These are phyloP conservation scores for Macadamia integrifolia DNA, from an alignment of 164 flowering plant genomes.

Conservation along the genomic window DNA sequence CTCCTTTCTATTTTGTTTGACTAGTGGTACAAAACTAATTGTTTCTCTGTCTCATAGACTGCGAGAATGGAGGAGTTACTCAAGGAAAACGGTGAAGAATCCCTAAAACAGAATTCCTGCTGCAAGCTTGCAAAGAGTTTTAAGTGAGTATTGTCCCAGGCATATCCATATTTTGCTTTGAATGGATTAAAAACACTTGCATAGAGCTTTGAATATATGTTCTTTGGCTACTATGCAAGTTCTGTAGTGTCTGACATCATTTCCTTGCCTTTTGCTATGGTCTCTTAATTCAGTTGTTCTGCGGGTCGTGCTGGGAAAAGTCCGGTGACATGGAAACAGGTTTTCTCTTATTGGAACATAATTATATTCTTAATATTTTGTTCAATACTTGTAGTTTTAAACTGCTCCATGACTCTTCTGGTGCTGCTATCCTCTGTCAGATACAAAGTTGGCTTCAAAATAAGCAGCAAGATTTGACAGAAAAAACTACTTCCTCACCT, in stretches of 20 bases:
- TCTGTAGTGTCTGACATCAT: constrained; percentile 1
- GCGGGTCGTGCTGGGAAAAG: constrained; percentile 66
- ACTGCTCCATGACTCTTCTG: not conserved
- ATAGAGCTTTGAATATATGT: not conserved
- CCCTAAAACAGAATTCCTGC: constrained; percentile 28
- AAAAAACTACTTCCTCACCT: constrained; percentile 19
- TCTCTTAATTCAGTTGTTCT: constrained; percentile 38
- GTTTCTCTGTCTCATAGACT: constrained; percentile 23
- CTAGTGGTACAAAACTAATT: not conserved
- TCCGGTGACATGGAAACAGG: constrained; percentile 56
- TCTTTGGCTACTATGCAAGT: not conserved
- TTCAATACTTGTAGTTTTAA: not conserved
- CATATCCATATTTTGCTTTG: not conserved
- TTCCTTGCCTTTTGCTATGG: constrained; percentile 6
- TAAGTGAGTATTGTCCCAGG: constrained; percentile 33
- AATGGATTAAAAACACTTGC: not conserved
- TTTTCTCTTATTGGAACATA: constrained; percentile 6
- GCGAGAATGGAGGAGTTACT: constrained; percentile 53
- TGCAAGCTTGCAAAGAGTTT: constrained; percentile 46
- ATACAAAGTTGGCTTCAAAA: constrained; percentile 53
- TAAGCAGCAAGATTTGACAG: constrained; percentile 20
- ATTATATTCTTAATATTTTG: not conserved
- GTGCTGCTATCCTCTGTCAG: constrained; percentile 23
- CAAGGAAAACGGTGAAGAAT: constrained; percentile 24
- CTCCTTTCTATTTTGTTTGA: not conserved